phyloP scores from a whole-genome alignment of 75 land plant species.

The Picea glauca region DNA sequence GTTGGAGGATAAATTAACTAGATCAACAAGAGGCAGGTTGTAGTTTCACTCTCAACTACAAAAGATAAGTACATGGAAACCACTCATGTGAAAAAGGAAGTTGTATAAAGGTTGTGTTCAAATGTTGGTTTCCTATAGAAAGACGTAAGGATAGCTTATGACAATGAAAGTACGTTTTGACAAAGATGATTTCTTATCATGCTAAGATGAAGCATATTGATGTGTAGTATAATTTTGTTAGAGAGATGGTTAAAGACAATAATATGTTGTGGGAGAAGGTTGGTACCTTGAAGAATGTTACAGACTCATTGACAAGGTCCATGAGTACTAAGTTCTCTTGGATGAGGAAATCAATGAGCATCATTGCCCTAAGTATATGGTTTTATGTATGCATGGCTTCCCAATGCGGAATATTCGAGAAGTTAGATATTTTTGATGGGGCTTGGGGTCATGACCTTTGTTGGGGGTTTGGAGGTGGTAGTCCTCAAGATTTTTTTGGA shows the following conservation, averaged over 20 bases:
- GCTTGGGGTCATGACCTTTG: too few species aligned
- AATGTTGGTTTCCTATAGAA: too few species aligned
- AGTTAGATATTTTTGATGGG: not conserved
- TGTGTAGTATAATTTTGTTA: not conserved
- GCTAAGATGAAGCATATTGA: not conserved
- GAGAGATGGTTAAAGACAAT: not conserved
- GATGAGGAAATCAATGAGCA: not conserved
- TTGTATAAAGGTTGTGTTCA: too few species aligned
- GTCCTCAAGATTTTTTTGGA: too few species aligned
- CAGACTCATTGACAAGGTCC: not conserved
- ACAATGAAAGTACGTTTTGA: too few species aligned
- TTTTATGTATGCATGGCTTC: not conserved
- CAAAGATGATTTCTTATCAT: not conserved
- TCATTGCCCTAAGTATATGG: not conserved
- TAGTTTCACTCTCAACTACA: too few species aligned
- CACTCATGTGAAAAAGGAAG: not conserved
- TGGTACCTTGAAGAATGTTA: too few species aligned
- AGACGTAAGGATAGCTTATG: too few species aligned
- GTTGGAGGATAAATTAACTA: too few species aligned
- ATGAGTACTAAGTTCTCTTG: not conserved
- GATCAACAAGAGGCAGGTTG: too few species aligned
- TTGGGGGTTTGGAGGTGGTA: too few species aligned
- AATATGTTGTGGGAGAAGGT: not conserved
- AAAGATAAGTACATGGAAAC: not conserved
- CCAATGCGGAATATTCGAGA: not conserved